Evolutionary conservation across 148 eudicot genomes (phyloP).

Genomic region (Nepenthes gracilis): DNA sequence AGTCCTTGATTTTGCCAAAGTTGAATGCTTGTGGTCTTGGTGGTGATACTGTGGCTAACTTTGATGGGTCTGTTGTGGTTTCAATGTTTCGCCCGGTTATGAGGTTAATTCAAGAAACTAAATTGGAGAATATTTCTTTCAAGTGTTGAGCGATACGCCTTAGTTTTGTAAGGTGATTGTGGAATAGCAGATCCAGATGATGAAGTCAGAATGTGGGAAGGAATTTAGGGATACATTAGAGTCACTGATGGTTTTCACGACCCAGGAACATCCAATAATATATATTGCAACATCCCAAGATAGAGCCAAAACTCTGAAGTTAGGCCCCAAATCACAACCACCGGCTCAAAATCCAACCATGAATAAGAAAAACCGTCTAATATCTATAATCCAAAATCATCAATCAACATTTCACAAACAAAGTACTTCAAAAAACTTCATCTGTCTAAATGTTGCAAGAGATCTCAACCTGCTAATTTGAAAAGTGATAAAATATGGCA

Average conservation of each 20-base stretch:
- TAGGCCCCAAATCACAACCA: too few species aligned
- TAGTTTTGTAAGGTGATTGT: constrained; percentile 80
- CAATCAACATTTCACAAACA: too few species aligned
- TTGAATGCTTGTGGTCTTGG: constrained; percentile 29
- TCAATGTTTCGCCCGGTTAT: constrained; percentile 62
- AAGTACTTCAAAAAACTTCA: too few species aligned
- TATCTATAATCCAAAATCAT: too few species aligned
- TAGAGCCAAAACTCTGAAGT: too few species aligned
- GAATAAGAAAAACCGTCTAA: too few species aligned
- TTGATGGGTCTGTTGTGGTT: constrained; percentile 45
- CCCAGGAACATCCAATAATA: too few species aligned
- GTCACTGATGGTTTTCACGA: constrained; percentile 3
- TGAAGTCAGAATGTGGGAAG: constrained; percentile 78
- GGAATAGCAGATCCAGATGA: constrained; percentile 84
- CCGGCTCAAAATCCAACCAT: too few species aligned
- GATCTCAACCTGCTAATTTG: too few species aligned
- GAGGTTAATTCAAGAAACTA: constrained; percentile 84
- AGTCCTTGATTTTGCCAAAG: constrained; percentile 65
- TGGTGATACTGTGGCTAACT: constrained; percentile 8
- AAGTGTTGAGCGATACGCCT: constrained; percentile 81
- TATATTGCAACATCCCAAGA: too few species aligned
- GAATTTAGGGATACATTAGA: constrained; percentile 74
- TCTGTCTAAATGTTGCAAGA: too few species aligned
- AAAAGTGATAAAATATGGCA: too few species aligned
- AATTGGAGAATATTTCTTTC: constrained; percentile 87